Evolutionary conservation across 305 asterid genomes (phyloP).

Genomic region (Petunia hybrid): DNA sequence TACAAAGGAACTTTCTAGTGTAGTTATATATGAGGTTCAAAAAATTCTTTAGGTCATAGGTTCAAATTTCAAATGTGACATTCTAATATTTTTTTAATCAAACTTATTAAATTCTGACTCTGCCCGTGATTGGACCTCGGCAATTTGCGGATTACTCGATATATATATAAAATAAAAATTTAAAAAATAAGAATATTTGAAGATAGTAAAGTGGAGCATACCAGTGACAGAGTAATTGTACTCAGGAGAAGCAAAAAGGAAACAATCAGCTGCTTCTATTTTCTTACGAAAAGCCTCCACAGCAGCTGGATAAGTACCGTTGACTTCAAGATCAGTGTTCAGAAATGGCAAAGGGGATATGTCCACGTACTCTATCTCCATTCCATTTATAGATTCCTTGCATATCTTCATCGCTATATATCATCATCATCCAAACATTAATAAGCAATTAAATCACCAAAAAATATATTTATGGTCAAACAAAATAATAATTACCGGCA

Average conservation of each 20-base stretch:
- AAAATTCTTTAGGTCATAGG: too few relatives aligned
- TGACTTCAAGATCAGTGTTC: constrained; percentile 87
- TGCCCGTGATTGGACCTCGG: too few relatives aligned
- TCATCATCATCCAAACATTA: not conserved
- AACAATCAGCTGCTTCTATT: constrained; percentile 75
- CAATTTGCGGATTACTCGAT: too few relatives aligned
- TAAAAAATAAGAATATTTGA: too few relatives aligned
- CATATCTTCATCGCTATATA: constrained; percentile 65
- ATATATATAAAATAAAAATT: too few relatives aligned
- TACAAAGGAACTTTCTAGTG: too few relatives aligned
- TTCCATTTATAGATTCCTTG: constrained; percentile 61
- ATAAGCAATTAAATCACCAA: not conserved
- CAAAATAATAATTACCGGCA: constrained; percentile 48
- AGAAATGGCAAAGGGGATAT: constrained; percentile 81
- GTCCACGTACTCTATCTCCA: constrained; percentile 76
- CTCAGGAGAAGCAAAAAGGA: constrained; percentile 88
- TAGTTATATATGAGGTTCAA: too few relatives aligned
- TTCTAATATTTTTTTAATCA: too few relatives aligned
- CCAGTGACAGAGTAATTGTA: constrained; percentile 89
- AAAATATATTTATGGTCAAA: not conserved
- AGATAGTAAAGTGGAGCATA: constrained; percentile 35
- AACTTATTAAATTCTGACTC: too few relatives aligned
- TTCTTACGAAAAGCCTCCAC: constrained; percentile 86
- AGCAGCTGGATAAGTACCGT: constrained; percentile 76
- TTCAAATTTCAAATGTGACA: too few relatives aligned